A percentile compares a stretch with the other conserved stretches of the same genome.
Evolutionary conservation across 2,329 filamentous ascomycete genomes (phyloP).

Genomic region (Rhynchosporium secalis): DNA sequence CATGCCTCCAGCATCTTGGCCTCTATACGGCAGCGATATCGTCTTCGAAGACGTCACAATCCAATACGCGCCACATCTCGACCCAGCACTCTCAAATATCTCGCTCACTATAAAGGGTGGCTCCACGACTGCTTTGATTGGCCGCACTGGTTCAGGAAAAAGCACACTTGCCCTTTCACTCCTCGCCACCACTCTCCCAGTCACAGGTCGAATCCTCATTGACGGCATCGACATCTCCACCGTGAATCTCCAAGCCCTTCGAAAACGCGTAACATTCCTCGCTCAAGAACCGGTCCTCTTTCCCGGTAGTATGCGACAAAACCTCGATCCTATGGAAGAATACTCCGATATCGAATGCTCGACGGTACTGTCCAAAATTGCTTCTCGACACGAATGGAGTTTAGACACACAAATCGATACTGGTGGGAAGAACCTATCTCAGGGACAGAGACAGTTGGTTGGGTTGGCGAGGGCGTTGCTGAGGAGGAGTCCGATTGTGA

Average conservation of each 20-base stretch:
- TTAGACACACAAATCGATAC: constrained; percentile 57
- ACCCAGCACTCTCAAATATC: constrained; percentile 68
- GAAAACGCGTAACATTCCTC: constrained; percentile 64
- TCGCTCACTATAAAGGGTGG: constrained; percentile 75
- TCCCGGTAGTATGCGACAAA: constrained; percentile 59
- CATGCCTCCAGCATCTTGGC: constrained; percentile 75
- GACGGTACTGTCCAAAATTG: constrained; percentile 54
- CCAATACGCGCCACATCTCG: constrained; percentile 75
- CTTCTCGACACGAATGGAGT: constrained; percentile 55
- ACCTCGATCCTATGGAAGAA: constrained; percentile 61
- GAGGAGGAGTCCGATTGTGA: constrained; percentile 58
- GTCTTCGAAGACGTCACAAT: constrained; percentile 76
- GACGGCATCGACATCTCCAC: constrained; percentile 61
- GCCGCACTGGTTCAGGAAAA: constrained; percentile 81
- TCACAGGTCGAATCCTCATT: constrained; percentile 56
- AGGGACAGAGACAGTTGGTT: constrained; percentile 66
- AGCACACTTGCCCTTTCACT: constrained; percentile 69
- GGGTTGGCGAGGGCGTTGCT: constrained; percentile 64
- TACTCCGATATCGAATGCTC: constrained; percentile 56
- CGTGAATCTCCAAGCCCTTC: constrained; percentile 59
- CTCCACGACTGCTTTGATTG: constrained; percentile 76
- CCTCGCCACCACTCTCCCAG: constrained; percentile 56
- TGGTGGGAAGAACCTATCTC: constrained; percentile 61
- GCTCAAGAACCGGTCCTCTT: constrained; percentile 68
- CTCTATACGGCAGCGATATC: constrained; percentile 68